Evolutionary conservation across 768 basidiomycete genomes (phyloP).

Genomic region (Symmetrospora coprosmae): DNA sequence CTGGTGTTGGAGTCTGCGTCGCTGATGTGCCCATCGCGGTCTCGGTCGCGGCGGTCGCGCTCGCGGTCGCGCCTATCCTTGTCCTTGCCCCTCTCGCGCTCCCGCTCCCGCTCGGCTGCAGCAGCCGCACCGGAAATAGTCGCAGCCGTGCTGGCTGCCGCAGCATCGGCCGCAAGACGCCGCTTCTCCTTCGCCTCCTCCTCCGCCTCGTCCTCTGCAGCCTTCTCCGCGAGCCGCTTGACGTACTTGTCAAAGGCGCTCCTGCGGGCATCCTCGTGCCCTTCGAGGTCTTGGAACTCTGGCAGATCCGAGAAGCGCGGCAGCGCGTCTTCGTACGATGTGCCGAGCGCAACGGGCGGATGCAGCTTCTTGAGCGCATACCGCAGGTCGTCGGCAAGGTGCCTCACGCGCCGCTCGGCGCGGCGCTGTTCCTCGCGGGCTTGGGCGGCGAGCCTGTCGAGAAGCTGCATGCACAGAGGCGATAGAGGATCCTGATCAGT

Average conservation of each 20-base stretch:
- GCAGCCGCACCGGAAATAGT: too few species aligned
- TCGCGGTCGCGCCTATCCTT: neutral
- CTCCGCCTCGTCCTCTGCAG: neutral
- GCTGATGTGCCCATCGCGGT: too few species aligned
- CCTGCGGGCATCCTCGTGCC: constrained; percentile 66
- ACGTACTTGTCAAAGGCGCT: constrained; percentile 76
- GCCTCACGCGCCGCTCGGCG: constrained; percentile 65
- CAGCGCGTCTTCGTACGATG: constrained; percentile 65
- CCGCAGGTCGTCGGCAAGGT: constrained; percentile 85
- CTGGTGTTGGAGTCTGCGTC: too few species aligned
- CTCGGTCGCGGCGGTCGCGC: too few species aligned
- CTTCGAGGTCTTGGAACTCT: constrained; percentile 73
- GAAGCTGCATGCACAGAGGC: constrained; percentile 46
- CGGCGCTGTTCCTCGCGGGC: constrained; percentile 70
- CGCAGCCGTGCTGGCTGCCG: neutral
- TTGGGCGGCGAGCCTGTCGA: constrained; percentile 54
- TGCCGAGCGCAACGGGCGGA: constrained; percentile 60
- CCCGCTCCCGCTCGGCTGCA: constrained; percentile 3
- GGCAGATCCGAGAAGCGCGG: constrained; percentile 65
- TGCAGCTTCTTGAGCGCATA: constrained; percentile 84
- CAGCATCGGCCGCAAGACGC: neutral
- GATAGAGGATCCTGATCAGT: constrained; percentile 24
- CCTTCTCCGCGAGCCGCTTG: constrained; percentile 43
- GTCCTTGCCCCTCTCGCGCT: constrained; percentile 1
- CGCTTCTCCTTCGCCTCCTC: neutral